Percentiles rank a stretch among this genome's conserved stretches.
These are phyloP conservation scores for Gaultheria prostrata DNA, from an alignment of 148 eudicot species.

Conservation along the genomic window DNA sequence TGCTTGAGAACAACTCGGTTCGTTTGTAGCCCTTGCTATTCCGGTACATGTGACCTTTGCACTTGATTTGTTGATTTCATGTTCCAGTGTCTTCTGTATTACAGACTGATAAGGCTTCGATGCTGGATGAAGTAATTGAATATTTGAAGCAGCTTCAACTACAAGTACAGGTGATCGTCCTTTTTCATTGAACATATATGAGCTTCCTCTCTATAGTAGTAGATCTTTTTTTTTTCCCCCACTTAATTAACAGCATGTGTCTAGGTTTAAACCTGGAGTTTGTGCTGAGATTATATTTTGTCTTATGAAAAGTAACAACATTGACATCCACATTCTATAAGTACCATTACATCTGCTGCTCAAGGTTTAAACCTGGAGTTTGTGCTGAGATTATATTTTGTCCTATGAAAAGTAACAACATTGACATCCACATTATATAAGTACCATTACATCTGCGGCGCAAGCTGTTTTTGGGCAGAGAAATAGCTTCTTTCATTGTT, in stretches of 20 bases:
- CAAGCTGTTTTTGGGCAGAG: background rate
- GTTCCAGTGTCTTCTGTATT: constrained; percentile 12
- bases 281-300: background rate
- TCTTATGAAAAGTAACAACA: background rate
- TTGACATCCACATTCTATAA: background rate
- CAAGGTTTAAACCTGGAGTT: background rate
- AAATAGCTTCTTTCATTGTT: background rate
- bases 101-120: constrained; percentile 92
- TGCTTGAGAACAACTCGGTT: too few species aligned
- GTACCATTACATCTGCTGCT: background rate
- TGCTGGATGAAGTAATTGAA: constrained; percentile 93
- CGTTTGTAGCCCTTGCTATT: too few species aligned
- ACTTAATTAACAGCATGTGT: background rate
- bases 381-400: background rate
- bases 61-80: background rate
- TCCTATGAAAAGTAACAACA: background rate
- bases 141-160: constrained; percentile 83
- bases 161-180: constrained; percentile 68
- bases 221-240: background rate
- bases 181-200: background rate
- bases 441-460: background rate
- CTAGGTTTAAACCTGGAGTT: background rate
- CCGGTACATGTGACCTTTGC: background rate
- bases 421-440: background rate
- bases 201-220: background rate